Conservation (phyloP, 805 yeast genomes). For the Maudiozyma barnettii region DNA sequence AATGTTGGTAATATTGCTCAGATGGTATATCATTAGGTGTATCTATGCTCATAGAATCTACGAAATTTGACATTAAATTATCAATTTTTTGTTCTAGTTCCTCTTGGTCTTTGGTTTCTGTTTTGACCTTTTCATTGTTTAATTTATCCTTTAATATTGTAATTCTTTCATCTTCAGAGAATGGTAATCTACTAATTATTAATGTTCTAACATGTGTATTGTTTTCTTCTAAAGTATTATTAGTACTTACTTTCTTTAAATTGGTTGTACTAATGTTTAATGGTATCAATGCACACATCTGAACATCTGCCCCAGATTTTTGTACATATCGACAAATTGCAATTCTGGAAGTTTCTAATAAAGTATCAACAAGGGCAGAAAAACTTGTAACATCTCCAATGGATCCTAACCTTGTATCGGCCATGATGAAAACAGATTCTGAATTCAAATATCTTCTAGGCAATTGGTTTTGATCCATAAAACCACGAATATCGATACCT, state of each 20-base stretch:
- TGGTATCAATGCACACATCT: conserved; percentile 50
- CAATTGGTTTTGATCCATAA: conserved; percentile 36
- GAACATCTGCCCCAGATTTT: conserved; percentile 39
- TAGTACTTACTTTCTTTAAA: neutral
- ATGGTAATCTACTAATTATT: conserved; percentile 51
- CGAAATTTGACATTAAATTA: conserved; percentile 34
- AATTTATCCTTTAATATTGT: conserved; percentile 40
- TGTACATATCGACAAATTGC: conserved; percentile 60
- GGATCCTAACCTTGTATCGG: conserved; percentile 25
- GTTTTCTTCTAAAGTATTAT: conserved; percentile 2
- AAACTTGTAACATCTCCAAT: conserved; percentile 35
- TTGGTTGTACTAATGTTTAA: conserved; percentile 8
- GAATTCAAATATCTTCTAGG: conserved; percentile 53
- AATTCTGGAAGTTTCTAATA: conserved; percentile 38
- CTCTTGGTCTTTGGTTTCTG: conserved; percentile 13
- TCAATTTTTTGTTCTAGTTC: conserved; percentile 30
- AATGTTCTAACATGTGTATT: conserved; percentile 31
- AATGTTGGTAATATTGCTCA: conserved; percentile 17
- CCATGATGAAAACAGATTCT: conserved; percentile 49
- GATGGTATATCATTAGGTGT: conserved; percentile 8
- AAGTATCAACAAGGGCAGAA: conserved; percentile 41
- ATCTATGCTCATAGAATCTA: conserved; percentile 38
- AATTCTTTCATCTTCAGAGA: conserved; percentile 61
- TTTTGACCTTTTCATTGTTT: conserved; percentile 25
- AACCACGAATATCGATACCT: conserved; percentile 58